Evolutionary conservation across 78 protist genomes (phyloP).

Genomic region (Diacronema lutheri): DNA sequence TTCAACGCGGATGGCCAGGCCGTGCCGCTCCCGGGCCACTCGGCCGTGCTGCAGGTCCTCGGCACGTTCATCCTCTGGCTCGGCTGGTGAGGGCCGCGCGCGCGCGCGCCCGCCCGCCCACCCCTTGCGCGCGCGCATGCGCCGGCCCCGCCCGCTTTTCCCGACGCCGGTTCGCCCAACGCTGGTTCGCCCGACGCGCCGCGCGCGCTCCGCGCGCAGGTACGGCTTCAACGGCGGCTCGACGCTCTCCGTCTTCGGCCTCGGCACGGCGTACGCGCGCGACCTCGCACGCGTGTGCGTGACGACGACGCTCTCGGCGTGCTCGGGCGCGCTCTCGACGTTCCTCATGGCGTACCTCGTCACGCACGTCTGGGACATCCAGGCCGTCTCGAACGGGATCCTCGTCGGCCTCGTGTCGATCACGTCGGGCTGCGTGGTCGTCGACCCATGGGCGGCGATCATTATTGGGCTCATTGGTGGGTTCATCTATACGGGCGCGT

Average conservation of each 20-base stretch:
- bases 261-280: not conserved
- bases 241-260: not conserved
- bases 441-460: too few species aligned
- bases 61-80: not conserved
- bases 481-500: slow-evolving; percentile 12
- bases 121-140: too few species aligned
- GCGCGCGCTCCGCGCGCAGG: too few species aligned
- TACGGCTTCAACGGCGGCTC: slow-evolving; percentile 67
- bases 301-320: slow-evolving; percentile 6
- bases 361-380: slow-evolving; percentile 1
- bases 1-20: not conserved
- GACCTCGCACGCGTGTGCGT: not conserved
- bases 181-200: too few species aligned
- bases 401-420: slow-evolving; percentile 35
- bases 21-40: slow-evolving; percentile 41
- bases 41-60: slow-evolving; percentile 37
- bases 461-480: slow-evolving; percentile 25
- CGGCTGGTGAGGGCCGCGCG: not conserved
- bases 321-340: not conserved
- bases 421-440: slow-evolving; percentile 10
- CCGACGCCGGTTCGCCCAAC: too few species aligned
- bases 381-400: slow-evolving; percentile 1
- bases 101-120: too few species aligned
- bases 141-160: too few species aligned
- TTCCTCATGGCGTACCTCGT: not conserved